Evolutionary conservation across 495 filamentous ascomycete species (phyloP).

Genomic region (Aspergillus homomorphus): DNA sequence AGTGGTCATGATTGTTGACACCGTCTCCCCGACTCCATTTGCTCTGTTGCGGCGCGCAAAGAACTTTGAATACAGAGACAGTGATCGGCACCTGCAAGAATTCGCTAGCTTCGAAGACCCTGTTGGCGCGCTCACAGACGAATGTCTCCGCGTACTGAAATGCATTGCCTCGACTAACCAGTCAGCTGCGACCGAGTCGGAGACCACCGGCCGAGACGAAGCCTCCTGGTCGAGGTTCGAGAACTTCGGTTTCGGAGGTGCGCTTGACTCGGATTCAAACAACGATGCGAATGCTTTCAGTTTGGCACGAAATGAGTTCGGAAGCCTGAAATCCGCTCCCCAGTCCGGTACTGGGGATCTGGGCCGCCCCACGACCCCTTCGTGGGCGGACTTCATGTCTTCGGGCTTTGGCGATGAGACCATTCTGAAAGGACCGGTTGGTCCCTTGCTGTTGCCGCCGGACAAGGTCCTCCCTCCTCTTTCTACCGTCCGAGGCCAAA

Average conservation of each 20-base stretch:
- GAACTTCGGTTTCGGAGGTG: constrained; percentile 83
- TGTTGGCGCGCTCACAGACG: constrained; percentile 81
- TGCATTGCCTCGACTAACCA: constrained; percentile 87
- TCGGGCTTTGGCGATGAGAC: constrained; percentile 83
- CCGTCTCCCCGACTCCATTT: constrained; percentile 93
- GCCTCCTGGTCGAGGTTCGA: constrained; percentile 96
- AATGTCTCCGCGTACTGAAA: constrained; percentile 85
- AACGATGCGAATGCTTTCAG: constrained; percentile 48
- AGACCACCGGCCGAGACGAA: constrained; percentile 64
- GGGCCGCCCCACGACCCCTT: constrained; percentile 88
- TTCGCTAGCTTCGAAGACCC: constrained; percentile 90
- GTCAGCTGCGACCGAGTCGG: constrained; percentile 65
- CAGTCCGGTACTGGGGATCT: constrained; percentile 59
- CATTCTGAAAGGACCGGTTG: constrained; percentile 43
- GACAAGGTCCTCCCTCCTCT: constrained; percentile 91
- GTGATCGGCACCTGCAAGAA: constrained; percentile 74
- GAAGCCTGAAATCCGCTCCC: constrained; percentile 55
- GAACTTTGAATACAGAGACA: constrained; percentile 90
- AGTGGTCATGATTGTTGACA: constrained; percentile 95
- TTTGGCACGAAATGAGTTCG: constrained; percentile 31
- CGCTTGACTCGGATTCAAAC: constrained; percentile 66
- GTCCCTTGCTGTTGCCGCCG: constrained; percentile 73
- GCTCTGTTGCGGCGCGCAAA: constrained; percentile 85
- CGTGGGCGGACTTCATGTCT: constrained; percentile 95
- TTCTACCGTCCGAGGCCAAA: constrained; percentile 63